Percentiles rank a stretch among this genome's conserved stretches.
These are phyloP conservation scores for Moesziomyces parantarcticus DNA, from an alignment of 1,284 basidiomycete species.

Conservation along the genomic window DNA sequence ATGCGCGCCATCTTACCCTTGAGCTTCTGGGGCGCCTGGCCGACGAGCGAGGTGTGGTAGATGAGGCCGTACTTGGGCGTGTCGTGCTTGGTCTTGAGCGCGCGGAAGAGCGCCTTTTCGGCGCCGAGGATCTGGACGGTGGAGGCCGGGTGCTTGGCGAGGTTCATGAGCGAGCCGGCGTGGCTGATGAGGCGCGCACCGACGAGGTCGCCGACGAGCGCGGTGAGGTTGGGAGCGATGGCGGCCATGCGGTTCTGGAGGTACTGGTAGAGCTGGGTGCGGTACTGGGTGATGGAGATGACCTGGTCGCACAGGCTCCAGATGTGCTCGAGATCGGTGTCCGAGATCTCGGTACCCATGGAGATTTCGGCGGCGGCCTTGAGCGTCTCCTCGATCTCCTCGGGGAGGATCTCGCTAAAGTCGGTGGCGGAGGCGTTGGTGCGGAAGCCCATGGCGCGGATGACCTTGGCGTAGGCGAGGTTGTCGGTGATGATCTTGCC, in stretches of 20 bases:
- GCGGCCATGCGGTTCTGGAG: constrained; percentile 96
- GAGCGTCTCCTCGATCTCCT: constrained; percentile 82
- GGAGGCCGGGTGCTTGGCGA: constrained; percentile 96
- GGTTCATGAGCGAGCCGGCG: constrained; percentile 89
- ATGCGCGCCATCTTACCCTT: constrained; percentile 99
- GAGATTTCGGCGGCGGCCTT: constrained; percentile 93
- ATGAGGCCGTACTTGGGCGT: constrained; percentile 98
- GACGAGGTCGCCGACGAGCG: constrained; percentile 94
- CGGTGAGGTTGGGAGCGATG: constrained; percentile 95
- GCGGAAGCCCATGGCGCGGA: constrained; percentile 71
- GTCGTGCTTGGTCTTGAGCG: constrained; percentile 98
- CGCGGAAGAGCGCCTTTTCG: constrained; percentile 97
- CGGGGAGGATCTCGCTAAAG: constrained; percentile 87
- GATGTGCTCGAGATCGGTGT: constrained; percentile 93
- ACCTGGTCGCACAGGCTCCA: constrained; percentile 95
- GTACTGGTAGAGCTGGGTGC: constrained; percentile 91
- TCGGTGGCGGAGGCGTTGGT: constrained; percentile 88
- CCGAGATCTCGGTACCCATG: constrained; percentile 98
- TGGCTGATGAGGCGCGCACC: constrained; percentile 96
- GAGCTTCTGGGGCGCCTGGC: constrained; percentile 95
- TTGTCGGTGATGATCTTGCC: constrained; percentile 98
- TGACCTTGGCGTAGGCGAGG: constrained; percentile 87
- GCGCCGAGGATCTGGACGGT: constrained; percentile 98
- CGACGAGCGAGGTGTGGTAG: constrained; percentile 88
- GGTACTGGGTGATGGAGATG: constrained; percentile 92